Conservation (phyloP, 352 stramenopile species). For the Phytophthora ohioensis region DNA sequence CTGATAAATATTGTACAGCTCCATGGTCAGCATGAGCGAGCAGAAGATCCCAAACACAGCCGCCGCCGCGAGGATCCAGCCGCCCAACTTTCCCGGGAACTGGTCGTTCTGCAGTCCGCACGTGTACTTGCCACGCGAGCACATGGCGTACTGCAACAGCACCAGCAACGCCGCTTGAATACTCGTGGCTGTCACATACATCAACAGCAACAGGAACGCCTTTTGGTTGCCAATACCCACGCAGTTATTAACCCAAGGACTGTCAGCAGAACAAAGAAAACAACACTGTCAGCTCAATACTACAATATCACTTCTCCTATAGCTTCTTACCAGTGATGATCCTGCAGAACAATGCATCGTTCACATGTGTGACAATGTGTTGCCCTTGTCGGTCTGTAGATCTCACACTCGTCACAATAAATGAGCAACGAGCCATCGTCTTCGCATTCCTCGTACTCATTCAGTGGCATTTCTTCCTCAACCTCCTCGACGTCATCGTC, state of each 20-base stretch:
- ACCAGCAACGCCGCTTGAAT: slow-evolving; percentile 65
- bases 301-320: neutral
- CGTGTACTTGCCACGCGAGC: slow-evolving; percentile 43
- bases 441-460: slow-evolving; percentile 71
- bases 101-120: slow-evolving; percentile 73
- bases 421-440: slow-evolving; percentile 82
- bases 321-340: slow-evolving; percentile 79
- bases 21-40: slow-evolving; percentile 80
- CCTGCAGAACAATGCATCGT: slow-evolving; percentile 81
- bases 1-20: slow-evolving; percentile 80
- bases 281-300: slow-evolving; percentile 9
- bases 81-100: slow-evolving; percentile 68
- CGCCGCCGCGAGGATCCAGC: slow-evolving; percentile 72
- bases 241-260: slow-evolving; percentile 91
- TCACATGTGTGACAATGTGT: slow-evolving; percentile 82
- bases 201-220: slow-evolving; percentile 81
- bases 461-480: slow-evolving; percentile 69
- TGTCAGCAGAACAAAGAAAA: slow-evolving; percentile 27
- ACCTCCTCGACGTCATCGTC: slow-evolving; percentile 54
- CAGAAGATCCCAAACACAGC: slow-evolving; percentile 84
- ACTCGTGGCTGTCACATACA: slow-evolving; percentile 75
- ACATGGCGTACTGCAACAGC: slow-evolving; percentile 58
- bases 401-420: slow-evolving; percentile 85
- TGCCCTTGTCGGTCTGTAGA: slow-evolving; percentile 77
- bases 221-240: slow-evolving; percentile 86